These are phyloP conservation scores for Xeromyces bisporus DNA, from an alignment of 495 filamentous ascomycete species.

Conservation along the genomic window DNA sequence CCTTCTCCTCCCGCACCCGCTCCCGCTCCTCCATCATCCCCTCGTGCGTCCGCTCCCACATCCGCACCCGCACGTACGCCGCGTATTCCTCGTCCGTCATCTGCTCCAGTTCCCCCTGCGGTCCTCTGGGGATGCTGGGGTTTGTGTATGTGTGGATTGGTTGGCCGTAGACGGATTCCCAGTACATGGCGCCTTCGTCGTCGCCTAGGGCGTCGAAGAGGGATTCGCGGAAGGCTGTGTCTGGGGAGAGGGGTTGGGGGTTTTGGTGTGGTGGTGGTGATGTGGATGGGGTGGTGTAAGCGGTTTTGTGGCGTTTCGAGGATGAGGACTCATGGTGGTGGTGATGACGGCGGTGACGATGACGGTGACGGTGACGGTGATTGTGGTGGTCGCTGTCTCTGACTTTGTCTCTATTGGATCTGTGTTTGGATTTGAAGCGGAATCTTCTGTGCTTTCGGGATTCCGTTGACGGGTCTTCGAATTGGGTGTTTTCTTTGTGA, in stretches of 20 bases:
- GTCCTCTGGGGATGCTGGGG: constrained; percentile 18
- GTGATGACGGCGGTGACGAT: constrained; percentile 19
- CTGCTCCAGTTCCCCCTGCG: constrained; percentile 49
- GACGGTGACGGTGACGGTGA: constrained; percentile 8
- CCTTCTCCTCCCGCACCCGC: constrained; percentile 36
- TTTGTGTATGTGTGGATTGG: constrained; percentile 56
- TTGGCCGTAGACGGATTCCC: constrained; percentile 89
- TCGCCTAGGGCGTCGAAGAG: constrained; percentile 98
- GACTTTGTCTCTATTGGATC: constrained; percentile 5
- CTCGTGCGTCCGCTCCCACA: constrained; percentile 80
- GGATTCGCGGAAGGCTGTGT: constrained; percentile 77
- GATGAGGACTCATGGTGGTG: constrained; percentile 8
- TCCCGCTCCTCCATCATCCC: constrained; percentile 49
- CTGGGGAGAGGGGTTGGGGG: constrained; percentile 30
- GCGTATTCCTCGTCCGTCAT: constrained; percentile 92
- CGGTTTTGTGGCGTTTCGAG: constrained; percentile 2
- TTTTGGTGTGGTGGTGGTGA: constrained; percentile 1
- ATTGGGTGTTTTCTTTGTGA: neutral
- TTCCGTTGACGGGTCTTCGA: no score
- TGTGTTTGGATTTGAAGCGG: constrained; percentile 38
- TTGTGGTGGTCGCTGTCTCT: constrained; percentile 2
- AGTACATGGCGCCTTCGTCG: constrained; percentile 89
- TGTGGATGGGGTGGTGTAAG: constrained; percentile 1
- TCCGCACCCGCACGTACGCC: constrained; percentile 60
- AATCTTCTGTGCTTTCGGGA: constrained; percentile 32